Conservation (phyloP, 345 rosid species). For the Citrus glauca region DNA sequence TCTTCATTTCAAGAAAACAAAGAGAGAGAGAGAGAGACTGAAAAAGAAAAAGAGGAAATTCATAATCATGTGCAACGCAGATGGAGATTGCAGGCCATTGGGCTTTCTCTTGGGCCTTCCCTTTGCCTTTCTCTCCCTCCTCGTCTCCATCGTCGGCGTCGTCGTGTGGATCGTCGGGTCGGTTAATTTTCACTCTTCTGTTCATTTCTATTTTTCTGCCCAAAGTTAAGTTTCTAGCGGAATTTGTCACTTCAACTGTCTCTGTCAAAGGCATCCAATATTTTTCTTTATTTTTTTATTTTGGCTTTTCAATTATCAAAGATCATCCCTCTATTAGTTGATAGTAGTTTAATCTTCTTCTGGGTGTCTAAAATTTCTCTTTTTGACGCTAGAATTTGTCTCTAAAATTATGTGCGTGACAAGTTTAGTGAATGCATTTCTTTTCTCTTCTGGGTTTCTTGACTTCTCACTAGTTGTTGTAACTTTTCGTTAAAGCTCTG, state of each 20-base stretch:
- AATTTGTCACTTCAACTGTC: too few species aligned
- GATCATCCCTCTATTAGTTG: neutral
- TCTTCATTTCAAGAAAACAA: neutral
- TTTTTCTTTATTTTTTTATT: neutral
- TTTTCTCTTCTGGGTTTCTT: neutral
- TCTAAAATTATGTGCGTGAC: neutral
- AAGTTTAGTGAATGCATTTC: neutral
- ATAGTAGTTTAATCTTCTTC: neutral
- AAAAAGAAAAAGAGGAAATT: neutral
- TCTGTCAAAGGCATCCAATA: neutral
- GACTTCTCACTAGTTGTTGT: neutral
- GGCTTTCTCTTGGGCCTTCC: conserved; percentile 93
- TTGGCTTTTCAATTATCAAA: neutral
- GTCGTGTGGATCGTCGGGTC: conserved; percentile 82
- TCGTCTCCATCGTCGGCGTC: conserved; percentile 71
- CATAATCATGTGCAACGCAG: conserved; percentile 48
- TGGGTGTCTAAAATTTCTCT: neutral
- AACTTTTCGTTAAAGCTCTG: neutral
- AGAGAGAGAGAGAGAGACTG: too few species aligned
- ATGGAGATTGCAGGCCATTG: conserved; percentile 71
- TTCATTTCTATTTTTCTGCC: neutral
- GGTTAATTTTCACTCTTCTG: conserved; percentile 12
- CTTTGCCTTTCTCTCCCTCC: conserved; percentile 70
- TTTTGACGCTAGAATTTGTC: neutral
- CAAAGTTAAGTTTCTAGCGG: too few species aligned